Evolutionary conservation across 768 basidiomycete species (phyloP).

Genomic region (Paxillus ammoniavirescens): DNA sequence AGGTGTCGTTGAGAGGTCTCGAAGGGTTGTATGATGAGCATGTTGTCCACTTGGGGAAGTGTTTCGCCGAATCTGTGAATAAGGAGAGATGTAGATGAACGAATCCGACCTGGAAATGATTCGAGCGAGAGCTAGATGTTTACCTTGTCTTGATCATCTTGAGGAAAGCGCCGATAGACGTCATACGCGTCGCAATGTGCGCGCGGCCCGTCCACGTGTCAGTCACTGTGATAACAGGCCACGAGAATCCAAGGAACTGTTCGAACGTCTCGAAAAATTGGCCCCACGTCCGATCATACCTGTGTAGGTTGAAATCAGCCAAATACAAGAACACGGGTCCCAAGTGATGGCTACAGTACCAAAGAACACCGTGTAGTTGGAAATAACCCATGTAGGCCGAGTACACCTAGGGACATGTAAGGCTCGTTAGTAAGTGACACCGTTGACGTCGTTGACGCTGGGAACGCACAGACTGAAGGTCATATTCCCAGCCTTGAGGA

Average conservation of each 20-base stretch:
- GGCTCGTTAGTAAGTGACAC: conserved; percentile 1
- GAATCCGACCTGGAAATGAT: neutral
- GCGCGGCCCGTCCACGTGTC: conserved; percentile 68
- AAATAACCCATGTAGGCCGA: conserved; percentile 80
- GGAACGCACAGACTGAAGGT: conserved; percentile 67
- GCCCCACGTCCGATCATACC: conserved; percentile 83
- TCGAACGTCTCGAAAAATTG: conserved; percentile 77
- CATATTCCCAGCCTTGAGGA: conserved; percentile 76
- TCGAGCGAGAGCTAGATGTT: neutral
- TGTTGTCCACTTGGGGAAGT: conserved; percentile 68
- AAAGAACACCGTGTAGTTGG: conserved; percentile 65
- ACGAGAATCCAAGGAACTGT: conserved; percentile 76
- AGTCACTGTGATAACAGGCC: conserved; percentile 80
- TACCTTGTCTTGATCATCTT: conserved; percentile 86
- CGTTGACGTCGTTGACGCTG: neutral
- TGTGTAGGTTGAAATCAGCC: conserved; percentile 19
- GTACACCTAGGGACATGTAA: conserved; percentile 45
- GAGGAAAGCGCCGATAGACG: conserved; percentile 69
- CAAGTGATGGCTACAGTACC: conserved; percentile 38
- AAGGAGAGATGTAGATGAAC: neutral
- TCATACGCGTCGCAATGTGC: conserved; percentile 77
- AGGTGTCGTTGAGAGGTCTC: conserved; percentile 68
- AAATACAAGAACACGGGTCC: neutral
- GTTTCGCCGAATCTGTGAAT: conserved; percentile 67
- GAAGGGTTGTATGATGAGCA: conserved; percentile 65